These are phyloP conservation scores for Saccharomyces pastorianus DNA, from an alignment of 1,139 yeast species.

Conservation along the genomic window DNA sequence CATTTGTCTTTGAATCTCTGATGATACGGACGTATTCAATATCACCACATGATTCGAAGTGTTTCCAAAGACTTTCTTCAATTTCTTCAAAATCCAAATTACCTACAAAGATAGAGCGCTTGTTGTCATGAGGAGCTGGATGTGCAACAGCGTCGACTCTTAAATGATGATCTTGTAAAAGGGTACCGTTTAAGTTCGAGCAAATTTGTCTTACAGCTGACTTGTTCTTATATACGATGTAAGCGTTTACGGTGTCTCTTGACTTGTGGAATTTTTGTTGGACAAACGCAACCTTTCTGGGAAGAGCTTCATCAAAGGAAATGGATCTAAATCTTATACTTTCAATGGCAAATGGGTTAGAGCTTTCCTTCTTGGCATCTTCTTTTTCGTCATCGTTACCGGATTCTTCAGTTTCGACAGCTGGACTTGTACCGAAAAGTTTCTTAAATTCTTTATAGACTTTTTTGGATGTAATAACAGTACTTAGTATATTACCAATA, in stretches of 20 bases:
- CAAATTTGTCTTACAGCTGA: constrained; percentile 40
- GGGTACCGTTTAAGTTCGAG: constrained; percentile 55
- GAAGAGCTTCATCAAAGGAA: constrained; percentile 79
- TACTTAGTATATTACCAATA: constrained; percentile 73
- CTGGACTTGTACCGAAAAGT: constrained; percentile 44
- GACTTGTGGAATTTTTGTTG: constrained; percentile 69
- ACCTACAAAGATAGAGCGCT: constrained; percentile 84
- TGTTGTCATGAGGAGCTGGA: constrained; percentile 79
- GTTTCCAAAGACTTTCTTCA: constrained; percentile 84
- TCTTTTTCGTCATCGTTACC: constrained; percentile 11
- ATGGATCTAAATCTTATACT: constrained; percentile 88
- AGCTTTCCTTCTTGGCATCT: constrained; percentile 8
- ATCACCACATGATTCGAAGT: constrained; percentile 60
- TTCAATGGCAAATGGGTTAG: constrained; percentile 41
- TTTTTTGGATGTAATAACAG: constrained; percentile 57
- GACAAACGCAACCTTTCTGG: constrained; percentile 87
- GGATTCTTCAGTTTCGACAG: constrained; percentile 3
- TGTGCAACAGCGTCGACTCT: constrained; percentile 90
- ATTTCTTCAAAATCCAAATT: constrained; percentile 87
- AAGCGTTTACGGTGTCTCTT: constrained; percentile 80
- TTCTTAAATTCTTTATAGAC: constrained; percentile 57
- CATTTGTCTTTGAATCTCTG: constrained; percentile 85
- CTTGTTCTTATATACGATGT: constrained; percentile 57
- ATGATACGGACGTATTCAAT: constrained; percentile 85
- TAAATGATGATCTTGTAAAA: constrained; percentile 65